Evolutionary conservation across 257 asterid species (phyloP), one percentile per base, ranked within the genome.

Genomic region (Nicotiana obtusifolia): DNA sequence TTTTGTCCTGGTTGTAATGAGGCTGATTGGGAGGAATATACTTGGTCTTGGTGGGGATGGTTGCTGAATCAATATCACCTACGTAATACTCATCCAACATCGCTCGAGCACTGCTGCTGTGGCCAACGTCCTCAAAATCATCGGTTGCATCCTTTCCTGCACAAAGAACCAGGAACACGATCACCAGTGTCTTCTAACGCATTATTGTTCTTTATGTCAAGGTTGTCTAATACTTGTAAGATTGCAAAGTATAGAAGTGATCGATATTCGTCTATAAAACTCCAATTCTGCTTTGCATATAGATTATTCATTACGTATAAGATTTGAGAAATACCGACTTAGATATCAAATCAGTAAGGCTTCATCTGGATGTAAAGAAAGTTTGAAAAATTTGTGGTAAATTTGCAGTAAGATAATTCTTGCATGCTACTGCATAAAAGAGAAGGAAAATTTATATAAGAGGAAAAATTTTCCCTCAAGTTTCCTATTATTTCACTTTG

Each of bases 71-170:
- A 19, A 94, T 86, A 49, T 92, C 92, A 1, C 98, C 98, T 0
- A 92, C 88, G 10, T 84, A 92, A 82, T 80, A 83, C 41, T 94
- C 97, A 13, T 89, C 93, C 92, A 94, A 61, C 90, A 89, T 89
- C 44, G 89, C 91, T 86, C 87, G 86, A 9, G 97, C 97, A 1
- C 92, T 90, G 80, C 88, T 86, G 83, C 97, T 94, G 90, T 92
- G 98, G 79, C 97, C 97, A 5, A 94, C 91, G 69, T 94, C 98
- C 88, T 94, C 97, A 77, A 94, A 94, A 87, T 91, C 97, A 66
- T 91, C 92, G 0, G 95, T 94, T 64, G 98, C 97, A 69, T 94
- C 98, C 89, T 90, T 92, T 62, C 95, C 98, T 92, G 88, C 87
- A 84, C 80, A 75, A 75, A 49, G 10, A 75, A 47, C 7, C 79